Conservation (phyloP, 2,329 filamentous ascomycete genomes). For the Colletotrichum scovillei region DNA sequence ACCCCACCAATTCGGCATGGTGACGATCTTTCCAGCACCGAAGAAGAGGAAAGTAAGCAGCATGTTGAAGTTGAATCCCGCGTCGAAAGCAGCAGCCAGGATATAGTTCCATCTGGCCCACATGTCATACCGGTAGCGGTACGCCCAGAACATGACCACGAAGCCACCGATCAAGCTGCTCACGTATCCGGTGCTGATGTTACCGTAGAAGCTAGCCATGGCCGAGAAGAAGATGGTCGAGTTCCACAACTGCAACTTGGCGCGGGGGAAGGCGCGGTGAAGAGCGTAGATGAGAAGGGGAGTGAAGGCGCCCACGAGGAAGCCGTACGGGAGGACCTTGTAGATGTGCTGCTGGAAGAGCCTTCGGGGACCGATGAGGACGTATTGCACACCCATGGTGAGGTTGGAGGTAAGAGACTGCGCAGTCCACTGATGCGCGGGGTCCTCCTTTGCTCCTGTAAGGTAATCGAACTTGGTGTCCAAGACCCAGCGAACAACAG, state of each 20-base stretch:
- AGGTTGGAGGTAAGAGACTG: conserved; percentile 63
- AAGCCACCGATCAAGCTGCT: conserved; percentile 69
- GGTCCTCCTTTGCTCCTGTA: conserved; percentile 61
- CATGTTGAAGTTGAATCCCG: conserved; percentile 72
- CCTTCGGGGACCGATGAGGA: conserved; percentile 57
- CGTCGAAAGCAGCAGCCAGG: conserved; percentile 70
- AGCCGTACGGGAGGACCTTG: conserved; percentile 62
- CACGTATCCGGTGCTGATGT: conserved; percentile 69
- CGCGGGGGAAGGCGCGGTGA: conserved; percentile 62
- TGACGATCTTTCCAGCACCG: conserved; percentile 62
- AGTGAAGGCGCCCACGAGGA: conserved; percentile 59
- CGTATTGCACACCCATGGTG: conserved; percentile 69
- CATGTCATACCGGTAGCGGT: conserved; percentile 64
- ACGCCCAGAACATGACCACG: conserved; percentile 70
- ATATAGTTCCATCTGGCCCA: conserved; percentile 72
- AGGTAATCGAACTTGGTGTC: conserved; percentile 67
- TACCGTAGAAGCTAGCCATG: conserved; percentile 68
- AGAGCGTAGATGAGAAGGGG: conserved; percentile 62
- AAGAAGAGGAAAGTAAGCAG: conserved; percentile 71
- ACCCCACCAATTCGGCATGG: conserved; percentile 74
- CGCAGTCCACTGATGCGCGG: conserved; percentile 71
- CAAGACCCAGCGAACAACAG: conserved; percentile 69
- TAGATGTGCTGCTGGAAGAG: conserved; percentile 62
- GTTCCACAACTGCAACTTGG: conserved; percentile 69
- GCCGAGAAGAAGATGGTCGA: conserved; percentile 71